phyloP scores from a whole-genome alignment of 2,329 filamentous ascomycete species.

The Harringtonia aguacate region DNA sequence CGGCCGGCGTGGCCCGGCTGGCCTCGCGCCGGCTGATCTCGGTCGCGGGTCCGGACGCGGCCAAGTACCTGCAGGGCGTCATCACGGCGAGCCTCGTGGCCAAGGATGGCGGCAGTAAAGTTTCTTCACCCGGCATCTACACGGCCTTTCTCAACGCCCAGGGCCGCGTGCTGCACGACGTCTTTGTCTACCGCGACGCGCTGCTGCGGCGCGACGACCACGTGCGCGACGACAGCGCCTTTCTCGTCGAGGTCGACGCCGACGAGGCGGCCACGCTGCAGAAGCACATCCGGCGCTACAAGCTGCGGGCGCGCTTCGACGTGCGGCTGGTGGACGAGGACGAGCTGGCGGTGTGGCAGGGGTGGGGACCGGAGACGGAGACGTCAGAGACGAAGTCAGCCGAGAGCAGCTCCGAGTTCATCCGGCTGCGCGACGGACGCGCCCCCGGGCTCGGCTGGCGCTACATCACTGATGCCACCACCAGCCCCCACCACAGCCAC shows the following conservation, averaged over 20 bases:
- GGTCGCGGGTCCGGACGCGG: constrained; percentile 66
- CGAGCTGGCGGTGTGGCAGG: constrained; percentile 60
- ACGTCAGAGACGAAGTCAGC: background rate
- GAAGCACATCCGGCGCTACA: constrained; percentile 74
- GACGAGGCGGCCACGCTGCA: constrained; percentile 49
- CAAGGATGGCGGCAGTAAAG: constrained; percentile 10
- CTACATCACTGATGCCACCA: constrained; percentile 20
- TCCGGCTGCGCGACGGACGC: constrained; percentile 39
- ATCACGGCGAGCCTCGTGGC: constrained; percentile 59
- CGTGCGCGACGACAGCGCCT: constrained; percentile 32
- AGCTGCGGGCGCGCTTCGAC: constrained; percentile 68
- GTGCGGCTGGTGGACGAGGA: constrained; percentile 54
- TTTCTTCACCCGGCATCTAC: constrained; percentile 48
- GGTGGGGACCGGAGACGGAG: constrained; percentile 45
- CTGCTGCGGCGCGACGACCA: constrained; percentile 11
- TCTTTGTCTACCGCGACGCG: constrained; percentile 69
- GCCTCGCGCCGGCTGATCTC: constrained; percentile 70
- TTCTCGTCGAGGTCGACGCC: constrained; percentile 76
- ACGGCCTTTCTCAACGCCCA: constrained; percentile 76
- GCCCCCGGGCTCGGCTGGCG: constrained; percentile 46
- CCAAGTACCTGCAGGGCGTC: constrained; percentile 80
- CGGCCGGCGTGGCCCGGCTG: constrained; percentile 43
- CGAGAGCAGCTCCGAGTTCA: background rate
- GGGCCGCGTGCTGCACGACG: constrained; percentile 78
- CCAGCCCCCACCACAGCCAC: background rate